Percentiles rank a stretch among this genome's conserved stretches.
phyloP scores from a whole-genome alignment of 2,329 filamentous ascomycete genomes.

The Arthrobotrys sphaeroides region DNA sequence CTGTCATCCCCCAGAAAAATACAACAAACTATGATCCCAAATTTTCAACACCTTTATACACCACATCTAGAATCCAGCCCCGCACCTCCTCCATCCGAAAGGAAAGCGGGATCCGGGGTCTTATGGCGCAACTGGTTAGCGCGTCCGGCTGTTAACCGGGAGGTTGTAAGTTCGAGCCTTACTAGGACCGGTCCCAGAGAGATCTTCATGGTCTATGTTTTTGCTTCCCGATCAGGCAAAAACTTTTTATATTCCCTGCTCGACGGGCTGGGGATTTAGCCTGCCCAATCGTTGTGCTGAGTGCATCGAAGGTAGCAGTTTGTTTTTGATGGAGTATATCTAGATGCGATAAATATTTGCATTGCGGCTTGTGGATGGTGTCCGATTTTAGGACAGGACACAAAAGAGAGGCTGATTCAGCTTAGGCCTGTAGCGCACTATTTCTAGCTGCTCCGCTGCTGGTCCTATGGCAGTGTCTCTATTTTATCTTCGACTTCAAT shows the following conservation, averaged over 20 bases:
- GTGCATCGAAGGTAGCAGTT: no score
- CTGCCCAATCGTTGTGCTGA: no score
- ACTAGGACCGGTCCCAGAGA: constrained; percentile 10
- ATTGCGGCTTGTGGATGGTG: no score
- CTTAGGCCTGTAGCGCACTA: no score
- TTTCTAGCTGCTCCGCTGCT: no score
- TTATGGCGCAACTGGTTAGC: constrained; percentile 27
- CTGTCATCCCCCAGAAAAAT: background rate
- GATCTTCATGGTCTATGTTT: background rate
- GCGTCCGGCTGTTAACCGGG: constrained; percentile 28
- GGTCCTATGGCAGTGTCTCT: no score
- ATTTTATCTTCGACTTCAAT: no score
- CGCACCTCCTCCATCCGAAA: background rate
- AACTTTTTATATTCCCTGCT: background rate
- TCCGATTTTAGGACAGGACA: no score
- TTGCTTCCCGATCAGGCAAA: background rate
- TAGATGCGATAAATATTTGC: no score
- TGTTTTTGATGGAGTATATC: no score
- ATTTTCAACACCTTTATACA: background rate
- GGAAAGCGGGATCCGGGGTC: background rate
- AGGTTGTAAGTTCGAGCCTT: constrained; percentile 31
- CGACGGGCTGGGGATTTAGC: background rate
- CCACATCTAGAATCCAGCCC: background rate
- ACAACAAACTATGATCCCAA: background rate
- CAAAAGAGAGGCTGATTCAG: no score